phyloP scores from a whole-genome alignment of 768 basidiomycete genomes.

The Suillus ampliporus region DNA sequence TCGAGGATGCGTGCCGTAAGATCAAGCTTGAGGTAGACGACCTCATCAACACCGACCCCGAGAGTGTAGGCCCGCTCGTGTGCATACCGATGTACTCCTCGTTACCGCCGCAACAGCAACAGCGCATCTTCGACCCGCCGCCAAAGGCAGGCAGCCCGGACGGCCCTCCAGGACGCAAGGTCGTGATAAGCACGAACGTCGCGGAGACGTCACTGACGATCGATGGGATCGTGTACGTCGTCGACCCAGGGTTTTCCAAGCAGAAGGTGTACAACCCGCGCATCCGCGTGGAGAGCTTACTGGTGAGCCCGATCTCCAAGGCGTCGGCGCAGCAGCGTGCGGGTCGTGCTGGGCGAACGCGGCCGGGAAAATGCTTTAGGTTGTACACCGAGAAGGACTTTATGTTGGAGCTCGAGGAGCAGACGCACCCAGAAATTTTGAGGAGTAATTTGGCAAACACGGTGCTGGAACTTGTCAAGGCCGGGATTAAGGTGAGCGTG shows the following conservation, averaged over 20 bases:
- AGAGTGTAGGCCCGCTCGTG: conserved; percentile 80
- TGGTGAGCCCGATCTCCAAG: conserved; percentile 96
- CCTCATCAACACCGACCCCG: conserved; percentile 69
- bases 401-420: conserved; percentile 93
- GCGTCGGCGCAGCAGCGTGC: conserved; percentile 96
- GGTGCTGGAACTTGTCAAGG: conserved; percentile 91
- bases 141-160: conserved; percentile 64
- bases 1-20: conserved; percentile 94
- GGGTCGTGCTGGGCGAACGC: conserved; percentile 93
- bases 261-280: conserved; percentile 99
- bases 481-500: conserved; percentile 77
- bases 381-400: conserved; percentile 98
- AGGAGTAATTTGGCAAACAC: conserved; percentile 93
- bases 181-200: conserved; percentile 95
- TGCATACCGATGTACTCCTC: conserved; percentile 97
- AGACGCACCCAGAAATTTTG: conserved; percentile 96
- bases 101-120: conserved; percentile 92
- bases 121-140: conserved; percentile 93
- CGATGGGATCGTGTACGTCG: conserved; percentile 99
- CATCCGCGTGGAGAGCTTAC: conserved; percentile 91
- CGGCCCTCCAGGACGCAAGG: conserved; percentile 89
- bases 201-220: conserved; percentile 98
- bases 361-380: conserved; percentile 97
- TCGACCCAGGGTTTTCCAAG: conserved; percentile 97
- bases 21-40: conserved; percentile 92